Percentiles rank a stretch among this genome's conserved stretches.
Conservation (phyloP, 257 asterid genomes). For the Lithospermum erythrorhizon region DNA sequence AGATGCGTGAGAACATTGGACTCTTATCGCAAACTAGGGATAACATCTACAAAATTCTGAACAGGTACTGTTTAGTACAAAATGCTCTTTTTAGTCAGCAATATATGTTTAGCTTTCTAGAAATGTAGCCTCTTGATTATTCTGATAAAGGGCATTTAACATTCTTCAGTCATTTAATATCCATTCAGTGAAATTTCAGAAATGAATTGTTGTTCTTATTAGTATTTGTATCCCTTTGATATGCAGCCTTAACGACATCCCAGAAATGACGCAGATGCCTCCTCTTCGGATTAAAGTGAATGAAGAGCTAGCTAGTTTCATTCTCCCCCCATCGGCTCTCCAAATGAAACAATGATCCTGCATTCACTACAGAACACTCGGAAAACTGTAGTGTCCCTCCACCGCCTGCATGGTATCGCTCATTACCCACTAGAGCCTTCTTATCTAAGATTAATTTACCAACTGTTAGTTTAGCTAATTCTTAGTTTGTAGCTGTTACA, state of each 20-base stretch:
- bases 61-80: constrained; percentile 38
- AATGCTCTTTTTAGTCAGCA: no score
- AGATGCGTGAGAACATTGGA: constrained; percentile 55
- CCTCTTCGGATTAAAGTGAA: constrained; percentile 50
- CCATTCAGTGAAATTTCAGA: no score
- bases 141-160: no score
- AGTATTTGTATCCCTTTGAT: neutral
- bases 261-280: constrained; percentile 54
- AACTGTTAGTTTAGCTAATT: no score
- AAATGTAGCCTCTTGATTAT: no score
- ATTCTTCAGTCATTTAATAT: no score
- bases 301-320: constrained; percentile 59
- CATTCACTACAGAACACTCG: neutral
- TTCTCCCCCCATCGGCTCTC: constrained; percentile 42
- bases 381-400: neutral
- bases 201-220: neutral
- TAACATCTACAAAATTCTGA: constrained; percentile 51
- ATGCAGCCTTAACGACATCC: constrained; percentile 51
- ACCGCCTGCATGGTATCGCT: neutral
- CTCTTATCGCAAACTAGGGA: constrained; percentile 72
- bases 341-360: neutral
- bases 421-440: neutral
- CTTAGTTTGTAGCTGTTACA: no score
- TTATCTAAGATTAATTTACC: no score
- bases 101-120: no score